Evolutionary conservation across 139 green algal species (phyloP).

Genomic region (Asterochloris erici): DNA sequence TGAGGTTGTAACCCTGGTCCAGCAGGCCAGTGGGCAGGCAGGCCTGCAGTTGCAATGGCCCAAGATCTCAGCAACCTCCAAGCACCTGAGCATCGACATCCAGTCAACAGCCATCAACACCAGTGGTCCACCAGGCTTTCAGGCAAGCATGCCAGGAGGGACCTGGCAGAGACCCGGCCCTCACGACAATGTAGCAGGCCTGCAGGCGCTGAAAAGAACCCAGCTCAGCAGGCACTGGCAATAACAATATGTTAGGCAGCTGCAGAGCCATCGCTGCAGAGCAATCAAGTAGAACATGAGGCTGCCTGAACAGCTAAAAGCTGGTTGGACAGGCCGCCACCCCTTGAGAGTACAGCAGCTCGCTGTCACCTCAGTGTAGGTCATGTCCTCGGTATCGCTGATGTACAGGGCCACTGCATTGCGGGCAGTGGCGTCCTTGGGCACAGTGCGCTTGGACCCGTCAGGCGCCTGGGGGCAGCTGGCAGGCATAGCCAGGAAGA

Average conservation of each 20-base stretch:
- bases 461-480: constrained; percentile 65
- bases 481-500: constrained; percentile 76
- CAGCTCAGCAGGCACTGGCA: too few species aligned
- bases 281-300: too few species aligned
- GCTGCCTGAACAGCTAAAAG: too few species aligned
- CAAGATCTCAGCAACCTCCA: not conserved
- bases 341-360: not conserved
- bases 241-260: too few species aligned
- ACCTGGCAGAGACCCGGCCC: too few species aligned
- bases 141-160: too few species aligned
- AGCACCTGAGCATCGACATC: not conserved
- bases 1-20: constrained; percentile 71
- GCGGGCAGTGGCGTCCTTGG: constrained; percentile 23
- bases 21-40: constrained; percentile 74
- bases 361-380: constrained; percentile 43
- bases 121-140: too few species aligned
- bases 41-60: constrained; percentile 23
- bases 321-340: too few species aligned
- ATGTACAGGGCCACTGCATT: constrained; percentile 45
- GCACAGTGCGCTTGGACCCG: constrained; percentile 36
- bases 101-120: not conserved
- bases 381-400: constrained; percentile 48
- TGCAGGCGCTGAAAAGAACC: too few species aligned
- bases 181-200: too few species aligned
- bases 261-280: too few species aligned